Conservation (phyloP, 2,329 filamentous ascomycete genomes). For the Calonectria fujianensis region DNA sequence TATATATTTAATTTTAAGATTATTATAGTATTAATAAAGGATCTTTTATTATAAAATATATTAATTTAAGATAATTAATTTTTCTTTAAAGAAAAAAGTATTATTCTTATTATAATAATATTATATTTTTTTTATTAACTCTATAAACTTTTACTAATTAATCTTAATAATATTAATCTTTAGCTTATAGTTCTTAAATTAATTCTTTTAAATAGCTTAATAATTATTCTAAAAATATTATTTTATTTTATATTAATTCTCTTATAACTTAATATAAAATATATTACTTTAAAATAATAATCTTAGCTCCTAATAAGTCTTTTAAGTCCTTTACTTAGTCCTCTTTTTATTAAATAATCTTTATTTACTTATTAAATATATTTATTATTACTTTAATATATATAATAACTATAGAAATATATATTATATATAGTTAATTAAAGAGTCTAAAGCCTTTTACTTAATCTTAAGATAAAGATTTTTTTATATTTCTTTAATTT, state of each 20-base stretch:
- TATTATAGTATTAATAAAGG: neutral
- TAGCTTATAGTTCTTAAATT: too few relatives aligned
- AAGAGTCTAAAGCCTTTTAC: neutral
- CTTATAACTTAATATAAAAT: too few relatives aligned
- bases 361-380: neutral
- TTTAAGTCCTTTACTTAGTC: neutral
- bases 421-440: neutral
- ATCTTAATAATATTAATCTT: too few relatives aligned
- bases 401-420: neutral
- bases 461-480: too few relatives aligned
- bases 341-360: neutral
- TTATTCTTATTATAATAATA: neutral
- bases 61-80: neutral
- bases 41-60: neutral
- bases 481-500: too few relatives aligned
- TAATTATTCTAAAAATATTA: too few relatives aligned
- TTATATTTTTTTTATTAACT: neutral
- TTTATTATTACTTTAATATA: slow-evolving; percentile 4
- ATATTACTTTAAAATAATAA: slow-evolving; percentile 1
- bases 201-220: too few relatives aligned
- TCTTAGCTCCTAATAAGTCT: neutral
- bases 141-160: neutral
- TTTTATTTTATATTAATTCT: too few relatives aligned
- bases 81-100: neutral
- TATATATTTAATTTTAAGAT: neutral